Base-by-base conservation (phyloP, 106 monocot species). In the Phalaenopsis equestris region DNA sequence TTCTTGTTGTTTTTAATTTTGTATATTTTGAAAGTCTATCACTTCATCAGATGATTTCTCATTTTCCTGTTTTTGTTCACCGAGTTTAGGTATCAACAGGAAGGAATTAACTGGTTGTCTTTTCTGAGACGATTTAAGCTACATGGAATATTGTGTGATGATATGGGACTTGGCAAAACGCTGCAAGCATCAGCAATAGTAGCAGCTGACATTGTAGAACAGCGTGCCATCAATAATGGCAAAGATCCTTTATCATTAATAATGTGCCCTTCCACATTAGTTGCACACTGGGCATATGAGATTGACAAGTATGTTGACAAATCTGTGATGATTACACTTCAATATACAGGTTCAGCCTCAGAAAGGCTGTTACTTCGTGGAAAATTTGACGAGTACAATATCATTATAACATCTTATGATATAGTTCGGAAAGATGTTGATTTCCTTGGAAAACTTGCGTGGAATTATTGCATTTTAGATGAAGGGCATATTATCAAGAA, bases 141-240 rank as follows among this genome's bases (percentile, higher is more conserved):
- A 75, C 98, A 99, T 89, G 98, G 98, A 65, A 99, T 99, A 77
- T 83, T 99, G 82, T 99, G 98, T 82, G 98, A 99, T 94, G 98
- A 99, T 77, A 99, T 99, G 98, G 98, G 98, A 19, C 84, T 99
- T 67, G 98, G 98, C 38, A 99, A 99, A 88, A 99, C 98, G 45
- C 94, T 99, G 78, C 98, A 99, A 86, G 92, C 98, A 81, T 94
- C 98, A 21, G 94, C 98, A 72, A 99, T 98, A 56, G 90, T 98
- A 42, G 98, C 98, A 73, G 84, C 90, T 77, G 91, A 99, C 79
- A 89, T 99, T 84, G 88, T 70, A 58, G 98, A 99, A 73, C 72
- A 77, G 8, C 91, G 86, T 84, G 80, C 57, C 56, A 49, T 18
- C 41, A 77, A 67, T 67, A 57, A 80, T 75, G 89, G 72, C 5